Conservation (phyloP, 2,329 filamentous ascomycete genomes). For the Fusarium concolor region DNA sequence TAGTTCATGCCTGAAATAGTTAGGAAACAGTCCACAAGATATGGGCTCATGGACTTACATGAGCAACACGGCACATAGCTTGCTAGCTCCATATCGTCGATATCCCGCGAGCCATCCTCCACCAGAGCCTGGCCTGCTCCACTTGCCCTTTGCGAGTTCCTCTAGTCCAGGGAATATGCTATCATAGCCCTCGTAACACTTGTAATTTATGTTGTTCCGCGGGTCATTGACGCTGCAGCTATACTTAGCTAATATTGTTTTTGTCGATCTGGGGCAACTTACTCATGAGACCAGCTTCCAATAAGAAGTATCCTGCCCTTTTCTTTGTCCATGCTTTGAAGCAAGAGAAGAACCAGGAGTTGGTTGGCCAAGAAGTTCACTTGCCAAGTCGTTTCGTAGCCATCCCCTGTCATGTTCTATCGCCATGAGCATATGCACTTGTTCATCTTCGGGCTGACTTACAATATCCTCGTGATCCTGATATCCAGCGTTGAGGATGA, state of each 20-base stretch:
- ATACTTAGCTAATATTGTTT: constrained; percentile 10
- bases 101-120: constrained; percentile 46
- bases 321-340: constrained; percentile 50
- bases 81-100: constrained; percentile 55
- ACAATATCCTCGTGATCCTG: constrained; percentile 45
- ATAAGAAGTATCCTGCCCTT: constrained; percentile 47
- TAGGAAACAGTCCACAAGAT: background rate
- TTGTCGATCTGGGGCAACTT: constrained; percentile 11
- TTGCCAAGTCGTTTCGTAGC: constrained; percentile 50
- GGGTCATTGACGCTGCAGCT: constrained; percentile 44
- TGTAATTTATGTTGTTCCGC: constrained; percentile 40
- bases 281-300: constrained; percentile 53
- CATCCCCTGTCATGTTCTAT: constrained; percentile 47
- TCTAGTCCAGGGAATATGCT: constrained; percentile 48
- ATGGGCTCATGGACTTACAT: constrained; percentile 37
- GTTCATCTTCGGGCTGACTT: constrained; percentile 1
- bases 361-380: constrained; percentile 51
- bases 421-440: constrained; percentile 1
- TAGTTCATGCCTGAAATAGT: constrained; percentile 49
- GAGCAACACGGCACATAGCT: constrained; percentile 54
- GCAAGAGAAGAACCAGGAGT: constrained; percentile 46
- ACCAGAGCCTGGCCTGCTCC: constrained; percentile 49
- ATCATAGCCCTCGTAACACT: constrained; percentile 43
- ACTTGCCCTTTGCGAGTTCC: constrained; percentile 50
- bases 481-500: constrained; percentile 54